Evolutionary conservation across 345 rosid genomes (phyloP).

Genomic region (Linum lewisii): DNA sequence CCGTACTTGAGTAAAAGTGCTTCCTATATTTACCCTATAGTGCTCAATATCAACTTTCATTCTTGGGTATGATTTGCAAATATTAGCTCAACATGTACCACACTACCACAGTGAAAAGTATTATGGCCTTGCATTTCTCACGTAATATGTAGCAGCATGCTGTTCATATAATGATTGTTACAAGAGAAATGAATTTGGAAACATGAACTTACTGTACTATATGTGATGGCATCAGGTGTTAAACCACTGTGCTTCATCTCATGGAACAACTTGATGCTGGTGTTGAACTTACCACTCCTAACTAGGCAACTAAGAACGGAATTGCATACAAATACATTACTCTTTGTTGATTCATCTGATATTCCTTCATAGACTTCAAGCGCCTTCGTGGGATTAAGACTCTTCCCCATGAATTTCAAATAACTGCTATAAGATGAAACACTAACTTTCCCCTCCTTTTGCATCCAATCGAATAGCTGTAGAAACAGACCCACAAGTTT

Average conservation of each 20-base stretch:
- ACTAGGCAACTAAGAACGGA: conserved; percentile 70
- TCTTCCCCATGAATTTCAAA: conserved; percentile 56
- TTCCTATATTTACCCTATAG: no score
- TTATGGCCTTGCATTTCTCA: neutral
- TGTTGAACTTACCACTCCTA: conserved; percentile 58
- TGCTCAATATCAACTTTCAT: no score
- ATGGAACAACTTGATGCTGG: conserved; percentile 56
- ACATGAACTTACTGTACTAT: conserved; percentile 49
- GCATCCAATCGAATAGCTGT: conserved; percentile 96
- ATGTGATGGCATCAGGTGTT: conserved; percentile 70
- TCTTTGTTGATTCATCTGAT: conserved; percentile 47
- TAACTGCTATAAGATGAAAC: conserved; percentile 66
- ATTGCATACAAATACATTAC: conserved; percentile 72
- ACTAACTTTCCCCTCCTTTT: conserved; percentile 50
- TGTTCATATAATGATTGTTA: neutral
- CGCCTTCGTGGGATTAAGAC: conserved; percentile 50
- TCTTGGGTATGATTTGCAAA: neutral
- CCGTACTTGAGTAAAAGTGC: no score
- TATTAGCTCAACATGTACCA: neutral
- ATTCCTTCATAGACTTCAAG: conserved; percentile 60
- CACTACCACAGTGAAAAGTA: neutral
- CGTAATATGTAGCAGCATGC: neutral
- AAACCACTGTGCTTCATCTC: conserved; percentile 87
- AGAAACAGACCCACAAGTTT: conserved; percentile 13
- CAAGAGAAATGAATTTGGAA: neutral